phyloP scores from a whole-genome alignment of 257 asterid species.

The Lycium ferocissimum region DNA sequence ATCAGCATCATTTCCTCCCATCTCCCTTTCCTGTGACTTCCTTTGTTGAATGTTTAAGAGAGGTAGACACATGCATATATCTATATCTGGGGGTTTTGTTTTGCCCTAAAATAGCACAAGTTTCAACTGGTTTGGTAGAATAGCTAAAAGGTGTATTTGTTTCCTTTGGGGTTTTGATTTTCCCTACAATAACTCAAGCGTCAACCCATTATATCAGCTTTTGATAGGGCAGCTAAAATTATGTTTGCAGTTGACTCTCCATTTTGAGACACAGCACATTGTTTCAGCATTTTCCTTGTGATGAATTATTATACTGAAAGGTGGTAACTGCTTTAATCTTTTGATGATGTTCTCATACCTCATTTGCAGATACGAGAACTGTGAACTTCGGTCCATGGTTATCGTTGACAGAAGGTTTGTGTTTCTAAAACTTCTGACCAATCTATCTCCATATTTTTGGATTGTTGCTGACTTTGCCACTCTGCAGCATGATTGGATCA shows the following conservation, averaged over 20 bases:
- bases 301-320: not conserved
- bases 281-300: constrained; percentile 9
- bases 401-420: constrained; percentile 79
- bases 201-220: not conserved
- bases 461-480: not conserved
- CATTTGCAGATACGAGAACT: constrained; percentile 76
- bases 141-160: not conserved
- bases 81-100: not conserved
- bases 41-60: not conserved
- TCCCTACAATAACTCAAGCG: not conserved
- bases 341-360: not conserved
- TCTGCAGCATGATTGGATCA: constrained; percentile 65
- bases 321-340: not conserved
- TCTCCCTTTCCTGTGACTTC: not conserved
- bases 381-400: constrained; percentile 86
- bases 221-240: not conserved
- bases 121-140: not conserved
- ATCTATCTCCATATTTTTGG: not conserved
- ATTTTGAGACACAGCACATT: not conserved
- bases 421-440: not conserved
- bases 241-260: not conserved
- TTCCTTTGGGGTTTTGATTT: not conserved
- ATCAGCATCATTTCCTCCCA: constrained; percentile 4
- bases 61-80: constrained; percentile 10
- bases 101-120: not conserved